Conservation (phyloP, 371 early-diverging fungal genomes). For the Apophysomyces sp. region DNA sequence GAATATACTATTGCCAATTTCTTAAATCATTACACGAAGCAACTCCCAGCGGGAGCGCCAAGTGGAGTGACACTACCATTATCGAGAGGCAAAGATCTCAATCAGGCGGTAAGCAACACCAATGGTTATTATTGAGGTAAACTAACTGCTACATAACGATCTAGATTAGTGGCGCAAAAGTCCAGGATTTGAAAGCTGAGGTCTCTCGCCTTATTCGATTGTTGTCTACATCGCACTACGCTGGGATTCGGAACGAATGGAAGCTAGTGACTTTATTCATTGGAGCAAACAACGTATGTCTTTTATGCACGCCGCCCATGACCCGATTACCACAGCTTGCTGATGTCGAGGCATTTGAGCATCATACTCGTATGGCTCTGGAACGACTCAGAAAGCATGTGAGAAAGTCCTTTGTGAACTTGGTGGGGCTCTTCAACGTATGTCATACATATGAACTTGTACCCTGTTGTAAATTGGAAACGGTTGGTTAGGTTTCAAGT, state of each 20-base stretch:
- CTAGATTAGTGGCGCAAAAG: slow-evolving; percentile 58
- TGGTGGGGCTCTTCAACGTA: slow-evolving; percentile 61
- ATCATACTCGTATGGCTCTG: slow-evolving; percentile 36
- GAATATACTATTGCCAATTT: slow-evolving; percentile 63
- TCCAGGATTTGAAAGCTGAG: slow-evolving; percentile 35
- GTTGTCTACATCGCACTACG: slow-evolving; percentile 18
- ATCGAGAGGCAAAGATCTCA: slow-evolving; percentile 56
- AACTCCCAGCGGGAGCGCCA: slow-evolving; percentile 46
- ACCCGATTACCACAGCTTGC: slow-evolving; percentile 39
- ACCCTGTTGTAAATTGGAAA: background rate
- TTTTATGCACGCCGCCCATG: slow-evolving; percentile 43
- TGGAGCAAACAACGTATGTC: slow-evolving; percentile 72
- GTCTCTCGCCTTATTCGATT: slow-evolving; percentile 23
- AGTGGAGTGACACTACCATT: slow-evolving; percentile 55
- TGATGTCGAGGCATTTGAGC: slow-evolving; percentile 50
- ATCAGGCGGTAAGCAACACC: slow-evolving; percentile 60
- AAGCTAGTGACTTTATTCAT: slow-evolving; percentile 69
- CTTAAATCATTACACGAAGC: slow-evolving; percentile 39
- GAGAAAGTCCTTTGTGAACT: slow-evolving; percentile 55
- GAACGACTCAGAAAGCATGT: slow-evolving; percentile 39
- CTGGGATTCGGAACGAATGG: slow-evolving; percentile 49
- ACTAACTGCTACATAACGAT: background rate
- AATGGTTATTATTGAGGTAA: background rate
- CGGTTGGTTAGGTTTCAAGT: slow-evolving; percentile 35
- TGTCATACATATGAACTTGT: slow-evolving; percentile 9